A percentile compares a stretch with the other conserved stretches of the same genome.
Evolutionary conservation across 352 stramenopile genomes (phyloP).

Genomic region (Elongisporangium undulatum): DNA sequence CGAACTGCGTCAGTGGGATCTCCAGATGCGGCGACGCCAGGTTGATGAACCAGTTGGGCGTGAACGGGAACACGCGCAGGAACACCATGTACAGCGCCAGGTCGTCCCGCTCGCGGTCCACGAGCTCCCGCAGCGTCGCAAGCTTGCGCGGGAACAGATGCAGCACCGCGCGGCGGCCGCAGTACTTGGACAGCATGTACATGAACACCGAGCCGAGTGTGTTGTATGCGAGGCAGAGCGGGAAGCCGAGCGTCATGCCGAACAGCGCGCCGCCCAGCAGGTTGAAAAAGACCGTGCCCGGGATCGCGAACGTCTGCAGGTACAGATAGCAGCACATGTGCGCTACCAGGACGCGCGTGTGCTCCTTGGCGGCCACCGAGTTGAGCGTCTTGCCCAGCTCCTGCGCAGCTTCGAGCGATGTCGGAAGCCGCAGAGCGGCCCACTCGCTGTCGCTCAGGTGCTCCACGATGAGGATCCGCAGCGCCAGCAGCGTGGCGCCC

Average conservation of each 20-base stretch:
- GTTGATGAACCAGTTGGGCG: slow-evolving; percentile 87
- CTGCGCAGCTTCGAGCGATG: slow-evolving; percentile 52
- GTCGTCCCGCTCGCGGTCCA: slow-evolving; percentile 68
- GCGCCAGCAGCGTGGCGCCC: slow-evolving; percentile 23
- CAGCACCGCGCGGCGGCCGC: slow-evolving; percentile 47
- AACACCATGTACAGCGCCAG: slow-evolving; percentile 83
- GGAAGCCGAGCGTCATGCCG: slow-evolving; percentile 62
- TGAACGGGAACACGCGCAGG: slow-evolving; percentile 78
- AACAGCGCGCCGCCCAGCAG: slow-evolving; percentile 70
- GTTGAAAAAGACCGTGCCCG: slow-evolving; percentile 80
- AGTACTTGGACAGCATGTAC: slow-evolving; percentile 59
- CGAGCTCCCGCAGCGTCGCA: slow-evolving; percentile 36
- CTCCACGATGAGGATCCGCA: slow-evolving; percentile 54
- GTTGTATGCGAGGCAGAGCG: slow-evolving; percentile 77
- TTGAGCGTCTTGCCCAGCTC: slow-evolving; percentile 61
- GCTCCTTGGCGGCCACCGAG: slow-evolving; percentile 38
- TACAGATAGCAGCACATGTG: slow-evolving; percentile 77
- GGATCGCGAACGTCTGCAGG: slow-evolving; percentile 77
- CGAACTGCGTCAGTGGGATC: slow-evolving; percentile 62
- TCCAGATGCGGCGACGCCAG: slow-evolving; percentile 69
- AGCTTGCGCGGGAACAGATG: slow-evolving; percentile 53
- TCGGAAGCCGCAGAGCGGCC: slow-evolving; percentile 46
- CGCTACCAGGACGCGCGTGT: slow-evolving; percentile 40
- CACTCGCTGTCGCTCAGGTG: slow-evolving; percentile 52
- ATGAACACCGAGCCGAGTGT: slow-evolving; percentile 74